Evolutionary conservation across 495 filamentous ascomycete genomes (phyloP), one percentile per base, ranked within the genome.

Genomic region (Aspergillus homomorphus): DNA sequence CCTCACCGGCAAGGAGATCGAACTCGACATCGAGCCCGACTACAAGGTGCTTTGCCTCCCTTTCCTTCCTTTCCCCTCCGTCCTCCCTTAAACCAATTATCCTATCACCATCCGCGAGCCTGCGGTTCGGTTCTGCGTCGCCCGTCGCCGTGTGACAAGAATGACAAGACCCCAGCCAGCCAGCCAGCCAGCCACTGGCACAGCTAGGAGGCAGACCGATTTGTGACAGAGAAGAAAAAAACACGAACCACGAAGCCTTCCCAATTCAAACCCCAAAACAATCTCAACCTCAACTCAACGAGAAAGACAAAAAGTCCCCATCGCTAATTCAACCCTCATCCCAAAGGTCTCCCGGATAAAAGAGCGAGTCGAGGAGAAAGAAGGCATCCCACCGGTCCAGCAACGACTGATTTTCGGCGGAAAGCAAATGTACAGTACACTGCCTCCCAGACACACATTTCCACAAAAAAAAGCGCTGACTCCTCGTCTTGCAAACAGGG

Each of bases 291-390:
- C 33, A n/a, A n/a, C n/a, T n/a, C n/a, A n/a, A n/a, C n/a, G n/a
- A n/a, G n/a, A n/a, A n/a, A n/a, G n/a, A n/a, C n/a, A n/a, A n/a
- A n/a, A n/a, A n/a, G n/a, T n/a, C n/a, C n/a, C n/a, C n/a, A 24
- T 23, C 24, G 41, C 38, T 38, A 38, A 15, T 24, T 20, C 28
- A 62, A 41, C n/a, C 5, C 21, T 45, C 18, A 14, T 50, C 18
- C 30, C 19, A 14, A 59, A 96, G 91, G 90, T 98, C 66, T 87
- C 89, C 45, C 84, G 89, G 63, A 96, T 98, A 80, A 98, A 98
- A 80, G 95, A 98, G 78, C 90, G 90, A 60, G 94, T 98, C 38
- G 94, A 98, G 72, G 94, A 98, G 77, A 96, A 96, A 71, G 95
- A 98, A 73, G 94, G 94, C 23, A 98, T 98, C 69, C 94, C 94